These are phyloP conservation scores for Ilex aquifolium DNA, from an alignment of 257 asterid genomes.

Conservation along the genomic window DNA sequence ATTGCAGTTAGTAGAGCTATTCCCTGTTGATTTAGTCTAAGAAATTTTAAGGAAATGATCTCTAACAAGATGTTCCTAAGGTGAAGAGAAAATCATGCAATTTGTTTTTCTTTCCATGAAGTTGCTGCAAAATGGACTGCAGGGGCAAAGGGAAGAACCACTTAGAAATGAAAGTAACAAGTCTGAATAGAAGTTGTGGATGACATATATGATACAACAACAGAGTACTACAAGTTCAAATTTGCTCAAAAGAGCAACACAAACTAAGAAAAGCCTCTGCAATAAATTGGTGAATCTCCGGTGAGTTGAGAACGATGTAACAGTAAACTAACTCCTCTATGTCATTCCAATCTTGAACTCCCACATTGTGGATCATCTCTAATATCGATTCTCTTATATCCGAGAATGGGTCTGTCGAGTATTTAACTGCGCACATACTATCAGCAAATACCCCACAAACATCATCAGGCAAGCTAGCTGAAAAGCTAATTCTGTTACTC, in stretches of 20 bases:
- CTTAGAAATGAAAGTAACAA: no score
- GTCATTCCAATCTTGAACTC: slow-evolving; percentile 47
- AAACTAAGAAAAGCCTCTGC: slow-evolving; percentile 54
- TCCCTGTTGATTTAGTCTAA: no score
- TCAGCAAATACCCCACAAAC: slow-evolving; percentile 34
- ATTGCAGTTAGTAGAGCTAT: no score
- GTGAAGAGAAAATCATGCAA: no score
- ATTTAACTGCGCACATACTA: slow-evolving; percentile 57
- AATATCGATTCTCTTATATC: slow-evolving; percentile 48
- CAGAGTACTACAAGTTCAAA: no score
- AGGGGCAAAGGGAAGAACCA: no score
- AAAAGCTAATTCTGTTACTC: slow-evolving; percentile 41
- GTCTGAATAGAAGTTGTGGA: no score
- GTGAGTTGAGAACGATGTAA: slow-evolving; percentile 51
- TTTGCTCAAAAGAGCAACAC: neutral
- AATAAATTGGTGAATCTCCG: slow-evolving; percentile 34
- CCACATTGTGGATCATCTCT: slow-evolving; percentile 45
- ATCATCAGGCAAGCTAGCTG: slow-evolving; percentile 51
- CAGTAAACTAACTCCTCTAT: slow-evolving; percentile 68
- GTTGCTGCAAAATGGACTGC: no score
- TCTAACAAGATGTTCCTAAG: no score
- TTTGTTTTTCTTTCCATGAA: no score
- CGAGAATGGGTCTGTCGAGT: slow-evolving; percentile 38
- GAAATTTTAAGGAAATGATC: no score
- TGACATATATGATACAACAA: no score